Base-by-base conservation (phyloP, 306 rosid species). In the Crataegus laevigata region DNA sequence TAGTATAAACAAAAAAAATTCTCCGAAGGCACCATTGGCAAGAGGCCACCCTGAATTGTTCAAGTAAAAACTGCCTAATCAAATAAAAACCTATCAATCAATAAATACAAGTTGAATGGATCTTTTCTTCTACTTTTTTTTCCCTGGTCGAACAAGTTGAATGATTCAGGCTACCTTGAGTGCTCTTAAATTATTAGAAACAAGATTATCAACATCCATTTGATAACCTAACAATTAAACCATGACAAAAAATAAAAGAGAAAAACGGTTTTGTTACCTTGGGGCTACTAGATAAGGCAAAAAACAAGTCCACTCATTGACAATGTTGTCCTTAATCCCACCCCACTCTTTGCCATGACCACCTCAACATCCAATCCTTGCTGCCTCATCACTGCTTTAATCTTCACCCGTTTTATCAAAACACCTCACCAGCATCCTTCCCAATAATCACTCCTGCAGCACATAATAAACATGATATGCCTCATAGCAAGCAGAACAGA, bases 21-120 rank as follows among this genome's bases (percentile, higher is more conserved):
- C 10, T 36, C 9, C 9, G 0, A 36, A 36, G 40, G 40, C 9
- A 1, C 40, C 9, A 0, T 36, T 0, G 7, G 40, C 0, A 0
- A 36, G 40, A 36, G 38, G 40, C 40, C 40, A 0, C 40, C 40
- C 40, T 36, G 9, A 36, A 36, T 0, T 36, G 0, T 7, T 36
- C 2, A 36, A 36, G 40, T 9, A 36, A 36, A 36, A 36, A 36
- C 2, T 0, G 10, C 40, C 40, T 36, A 0, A 36, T 34, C 40
- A 36, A 36, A 36, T 36, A 0, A 36, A 36, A 36, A 36, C 40
- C 40, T 36, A 36, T 36, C 40, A 36, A 36, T 36, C 10, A 36
- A 36, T 36, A 36, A 36, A 6, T 36, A 36, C 40, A 36, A 36
- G 40, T 36, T 36, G 0, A 36, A 36, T 36, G 10, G 40, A 1